Conservation (phyloP, 495 filamentous ascomycete species). For the Emericellopsis terricola region DNA sequence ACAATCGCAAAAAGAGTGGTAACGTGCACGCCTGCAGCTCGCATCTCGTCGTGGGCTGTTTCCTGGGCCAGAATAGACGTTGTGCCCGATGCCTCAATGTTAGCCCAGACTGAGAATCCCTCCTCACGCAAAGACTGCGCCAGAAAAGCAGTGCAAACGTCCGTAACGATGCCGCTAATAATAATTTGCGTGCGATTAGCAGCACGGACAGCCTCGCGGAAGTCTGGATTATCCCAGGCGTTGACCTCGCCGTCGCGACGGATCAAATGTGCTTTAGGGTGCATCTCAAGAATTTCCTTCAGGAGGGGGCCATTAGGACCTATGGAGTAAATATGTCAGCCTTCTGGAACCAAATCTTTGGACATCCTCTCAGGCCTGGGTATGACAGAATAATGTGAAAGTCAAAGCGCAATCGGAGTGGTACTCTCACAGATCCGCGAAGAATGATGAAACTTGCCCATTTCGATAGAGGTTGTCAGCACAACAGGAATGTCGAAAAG, state of each 20-base stretch:
- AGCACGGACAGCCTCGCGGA: constrained; percentile 45
- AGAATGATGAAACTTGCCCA: constrained; percentile 9
- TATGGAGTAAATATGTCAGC: too few species aligned
- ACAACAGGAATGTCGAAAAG: constrained; percentile 53
- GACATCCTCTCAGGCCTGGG: background rate
- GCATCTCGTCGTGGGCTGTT: constrained; percentile 48
- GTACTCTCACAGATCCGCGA: background rate
- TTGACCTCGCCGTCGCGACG: constrained; percentile 58
- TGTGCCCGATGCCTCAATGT: constrained; percentile 49
- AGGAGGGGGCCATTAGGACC: constrained; percentile 54
- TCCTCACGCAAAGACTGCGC: constrained; percentile 51
- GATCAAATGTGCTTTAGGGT: constrained; percentile 48
- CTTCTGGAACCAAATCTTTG: background rate
- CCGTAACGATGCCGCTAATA: constrained; percentile 55
- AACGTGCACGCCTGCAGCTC: constrained; percentile 44
- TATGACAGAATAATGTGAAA: too few species aligned
- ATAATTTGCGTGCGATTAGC: constrained; percentile 55
- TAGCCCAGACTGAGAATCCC: constrained; percentile 63
- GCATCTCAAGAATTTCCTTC: constrained; percentile 50
- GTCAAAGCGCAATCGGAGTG: background rate
- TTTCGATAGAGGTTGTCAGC: constrained; percentile 49
- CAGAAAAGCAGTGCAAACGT: constrained; percentile 62
- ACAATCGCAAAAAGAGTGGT: constrained; percentile 49
- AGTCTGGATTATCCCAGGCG: constrained; percentile 63
- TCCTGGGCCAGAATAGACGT: constrained; percentile 16